These are phyloP conservation scores for Lablab purpureus DNA, from an alignment of 306 rosid species.

Conservation along the genomic window DNA sequence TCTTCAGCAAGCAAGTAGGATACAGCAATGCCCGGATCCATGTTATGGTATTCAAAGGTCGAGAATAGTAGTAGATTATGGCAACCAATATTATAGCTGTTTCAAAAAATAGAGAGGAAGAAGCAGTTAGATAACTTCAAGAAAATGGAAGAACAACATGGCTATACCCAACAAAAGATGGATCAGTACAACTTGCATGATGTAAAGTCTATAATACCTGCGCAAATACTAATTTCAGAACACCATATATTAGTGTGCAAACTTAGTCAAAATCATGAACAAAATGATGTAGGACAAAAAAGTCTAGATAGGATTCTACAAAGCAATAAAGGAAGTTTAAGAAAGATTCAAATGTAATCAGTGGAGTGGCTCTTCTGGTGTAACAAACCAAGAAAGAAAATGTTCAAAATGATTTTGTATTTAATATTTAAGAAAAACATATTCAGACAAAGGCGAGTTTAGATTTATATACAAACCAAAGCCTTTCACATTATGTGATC, in stretches of 20 bases:
- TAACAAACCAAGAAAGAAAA: conserved; percentile 1
- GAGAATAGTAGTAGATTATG: conserved; percentile 89
- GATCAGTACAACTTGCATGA: conserved; percentile 28
- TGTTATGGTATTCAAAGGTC: conserved; percentile 69
- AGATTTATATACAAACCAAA: background rate
- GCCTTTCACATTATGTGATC: conserved; percentile 4
- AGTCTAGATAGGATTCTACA: conserved; percentile 25
- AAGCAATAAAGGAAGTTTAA: conserved; percentile 24
- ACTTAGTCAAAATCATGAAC: conserved; percentile 20
- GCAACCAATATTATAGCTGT: conserved; percentile 85
- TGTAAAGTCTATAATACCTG: conserved; percentile 2
- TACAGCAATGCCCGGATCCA: conserved; percentile 90
- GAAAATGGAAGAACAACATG: conserved; percentile 22
- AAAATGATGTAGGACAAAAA: background rate
- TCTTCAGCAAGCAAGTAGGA: conserved; percentile 59
- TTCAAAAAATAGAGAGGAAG: conserved; percentile 46
- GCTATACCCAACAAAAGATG: conserved; percentile 30
- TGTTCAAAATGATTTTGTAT: background rate
- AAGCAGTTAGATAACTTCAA: conserved; percentile 48
- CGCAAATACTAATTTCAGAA: conserved; percentile 27
- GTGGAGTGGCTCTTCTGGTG: background rate
- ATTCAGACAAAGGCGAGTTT: background rate
- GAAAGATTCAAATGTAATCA: conserved; percentile 13
- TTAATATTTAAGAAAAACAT: conserved; percentile 1
- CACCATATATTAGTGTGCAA: conserved; percentile 16